Evolutionary conservation across 2,329 filamentous ascomycete genomes (phyloP), one percentile per base, ranked within the genome.

Genomic region (Exophiala bonariae): DNA sequence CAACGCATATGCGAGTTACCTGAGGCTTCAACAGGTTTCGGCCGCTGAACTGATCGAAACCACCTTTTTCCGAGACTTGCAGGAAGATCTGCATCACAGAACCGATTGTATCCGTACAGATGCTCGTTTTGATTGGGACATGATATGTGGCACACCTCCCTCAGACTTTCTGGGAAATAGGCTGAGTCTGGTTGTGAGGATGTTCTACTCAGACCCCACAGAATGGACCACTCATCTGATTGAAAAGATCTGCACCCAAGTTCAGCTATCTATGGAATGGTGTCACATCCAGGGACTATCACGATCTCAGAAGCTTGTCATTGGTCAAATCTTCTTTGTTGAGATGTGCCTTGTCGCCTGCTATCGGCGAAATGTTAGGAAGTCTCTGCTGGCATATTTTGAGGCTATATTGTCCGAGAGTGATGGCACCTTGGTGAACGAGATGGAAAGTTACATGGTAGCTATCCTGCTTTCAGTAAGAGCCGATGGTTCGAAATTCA

Each of bases 241-340:
- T 16, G 41, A 38, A 11, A 41, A 34, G 13, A 41, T 52, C 13
- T 49, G 41, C 10, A 40, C 30, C 17, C 16, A 18, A 19, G 41
- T 38, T 13, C 41, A 52, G 33, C 32, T 47, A 17, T 30, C 33
- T n/a, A 26, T 43, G 13, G 49, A 44, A 33, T 45, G 48, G 18
- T 41, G 31, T 19, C 19, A 33, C 4, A 14, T 23, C 4, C 44
- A 19, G 18, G 31, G 37, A 3, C 7, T 49, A 26, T 22, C 45
- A 16, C 23, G 28, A 10, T 22, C 30, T 16, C 45, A 52, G 18
- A 23, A 33, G 20, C 28, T 17, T 33, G 36, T 49, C 28, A 38
- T 32, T 8, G 49, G 41, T 32, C 36, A 45, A 8, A 43, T 52
- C 18, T 52, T 52, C 32, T 43, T 49, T 16, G 35, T 4, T 4